Evolutionary conservation across 345 rosid genomes (phyloP).

Genomic region (Eucalyptus marginata): DNA sequence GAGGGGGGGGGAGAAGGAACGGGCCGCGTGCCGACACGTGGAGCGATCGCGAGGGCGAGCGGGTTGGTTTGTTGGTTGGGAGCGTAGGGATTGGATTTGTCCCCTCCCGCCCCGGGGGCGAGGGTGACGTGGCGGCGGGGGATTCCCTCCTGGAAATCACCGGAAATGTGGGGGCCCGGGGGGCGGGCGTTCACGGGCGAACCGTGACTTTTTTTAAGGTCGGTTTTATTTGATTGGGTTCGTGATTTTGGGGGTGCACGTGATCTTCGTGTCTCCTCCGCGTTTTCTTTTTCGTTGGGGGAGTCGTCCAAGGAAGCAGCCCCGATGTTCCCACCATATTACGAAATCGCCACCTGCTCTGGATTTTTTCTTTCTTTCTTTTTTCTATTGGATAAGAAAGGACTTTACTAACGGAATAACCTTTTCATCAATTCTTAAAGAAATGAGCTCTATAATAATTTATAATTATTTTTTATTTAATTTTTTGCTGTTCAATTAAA

Average conservation of each 20-base stretch:
- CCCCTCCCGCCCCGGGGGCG: neutral
- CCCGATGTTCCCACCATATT: neutral
- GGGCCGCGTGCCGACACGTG: neutral
- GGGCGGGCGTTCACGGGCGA: neutral
- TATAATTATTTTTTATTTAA: no score
- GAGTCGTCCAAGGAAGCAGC: neutral
- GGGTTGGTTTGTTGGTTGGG: no score
- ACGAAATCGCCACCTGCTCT: neutral
- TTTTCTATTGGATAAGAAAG: no score
- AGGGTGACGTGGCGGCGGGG: neutral
- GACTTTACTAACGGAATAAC: no score
- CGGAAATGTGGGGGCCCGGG: neutral
- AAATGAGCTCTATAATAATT: no score
- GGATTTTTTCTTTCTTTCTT: no score
- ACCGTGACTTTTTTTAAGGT: neutral
- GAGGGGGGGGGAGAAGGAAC: accelerated
- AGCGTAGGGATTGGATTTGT: no score
- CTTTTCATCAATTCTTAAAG: no score
- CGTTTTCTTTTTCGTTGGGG: neutral
- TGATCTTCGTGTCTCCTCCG: neutral
- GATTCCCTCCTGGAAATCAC: neutral
- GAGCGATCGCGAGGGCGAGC: neutral
- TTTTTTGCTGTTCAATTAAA: accelerated
- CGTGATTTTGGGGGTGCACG: neutral
- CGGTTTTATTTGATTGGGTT: neutral